phyloP scores from a whole-genome alignment of 768 basidiomycete genomes.

The Russula virescens region DNA sequence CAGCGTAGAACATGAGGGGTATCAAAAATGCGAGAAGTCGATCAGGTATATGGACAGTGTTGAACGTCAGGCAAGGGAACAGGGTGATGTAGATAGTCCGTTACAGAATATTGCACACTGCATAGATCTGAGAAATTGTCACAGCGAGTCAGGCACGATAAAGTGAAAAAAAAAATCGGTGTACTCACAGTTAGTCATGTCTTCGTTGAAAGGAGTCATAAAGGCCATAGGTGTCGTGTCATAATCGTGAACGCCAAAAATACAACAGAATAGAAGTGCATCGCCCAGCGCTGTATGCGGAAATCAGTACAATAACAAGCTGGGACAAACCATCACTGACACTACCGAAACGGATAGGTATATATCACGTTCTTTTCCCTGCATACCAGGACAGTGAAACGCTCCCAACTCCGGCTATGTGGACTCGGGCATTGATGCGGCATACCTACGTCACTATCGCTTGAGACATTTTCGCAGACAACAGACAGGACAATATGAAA shows the following conservation, averaged over 20 bases:
- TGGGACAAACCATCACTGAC: background rate
- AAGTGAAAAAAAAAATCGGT: background rate
- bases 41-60: conserved; percentile 17
- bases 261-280: conserved; percentile 14
- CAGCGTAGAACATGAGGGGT: conserved; percentile 6
- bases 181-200: conserved; percentile 4
- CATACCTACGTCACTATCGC: conserved; percentile 49
- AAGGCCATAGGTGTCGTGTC: conserved; percentile 20
- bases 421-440: conserved; percentile 68
- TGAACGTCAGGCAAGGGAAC: background rate
- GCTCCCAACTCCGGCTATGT: conserved; percentile 70
- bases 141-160: background rate
- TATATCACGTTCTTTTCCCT: conserved; percentile 40
- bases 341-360: background rate
- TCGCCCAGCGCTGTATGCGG: conserved; percentile 8
- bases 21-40: conserved; percentile 13
- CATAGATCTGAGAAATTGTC: conserved; percentile 5
- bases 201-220: conserved; percentile 9
- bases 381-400: conserved; percentile 71
- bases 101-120: conserved; percentile 19
- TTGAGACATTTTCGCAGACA: conserved; percentile 16
- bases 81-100: conserved; percentile 5
- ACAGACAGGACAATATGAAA: background rate
- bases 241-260: conserved; percentile 20
- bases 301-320: background rate